Percentiles rank a stretch among this genome's conserved stretches.
These are phyloP conservation scores for Boletus subparvulus DNA, from an alignment of 768 basidiomycete species.

Conservation along the genomic window DNA sequence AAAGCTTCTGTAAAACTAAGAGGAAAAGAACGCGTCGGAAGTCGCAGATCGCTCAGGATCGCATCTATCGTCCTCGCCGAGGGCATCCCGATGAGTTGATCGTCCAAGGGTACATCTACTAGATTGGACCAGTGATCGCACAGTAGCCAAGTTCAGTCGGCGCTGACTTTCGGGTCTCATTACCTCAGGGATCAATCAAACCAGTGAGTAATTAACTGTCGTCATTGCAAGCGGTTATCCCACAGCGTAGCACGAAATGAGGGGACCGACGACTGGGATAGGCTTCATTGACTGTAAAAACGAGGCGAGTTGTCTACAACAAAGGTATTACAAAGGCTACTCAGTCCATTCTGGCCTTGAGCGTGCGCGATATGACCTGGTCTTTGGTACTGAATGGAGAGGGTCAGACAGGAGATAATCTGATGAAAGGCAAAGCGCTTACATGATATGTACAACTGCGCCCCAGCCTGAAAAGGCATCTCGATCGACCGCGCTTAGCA, in stretches of 20 bases:
- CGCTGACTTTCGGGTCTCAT: background rate
- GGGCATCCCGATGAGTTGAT: conserved; percentile 5
- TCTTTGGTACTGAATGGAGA: conserved; percentile 59
- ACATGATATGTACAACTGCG: conserved; percentile 93
- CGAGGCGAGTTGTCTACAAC: conserved; percentile 19
- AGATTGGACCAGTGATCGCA: background rate
- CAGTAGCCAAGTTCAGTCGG: background rate
- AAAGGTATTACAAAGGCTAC: conserved; percentile 7
- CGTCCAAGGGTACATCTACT: background rate
- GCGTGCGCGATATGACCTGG: conserved; percentile 74
- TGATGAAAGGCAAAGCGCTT: conserved; percentile 35
- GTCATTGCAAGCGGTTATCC: background rate
- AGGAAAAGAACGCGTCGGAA: conserved; percentile 16
- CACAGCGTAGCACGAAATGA: background rate
- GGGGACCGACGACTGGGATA: background rate
- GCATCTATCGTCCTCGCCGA: conserved; percentile 3
- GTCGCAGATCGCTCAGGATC: conserved; percentile 13
- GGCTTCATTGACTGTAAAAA: background rate
- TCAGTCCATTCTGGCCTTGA: conserved; percentile 93
- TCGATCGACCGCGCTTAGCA: conserved; percentile 92
- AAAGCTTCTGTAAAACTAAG: conserved; percentile 14
- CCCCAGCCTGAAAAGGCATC: conserved; percentile 99
- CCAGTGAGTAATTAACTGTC: background rate
- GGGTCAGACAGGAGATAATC: conserved; percentile 8
- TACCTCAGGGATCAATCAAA: too few relatives aligned